These are phyloP conservation scores for Solanum chaucha DNA, from an alignment of 257 asterid species.

Conservation along the genomic window DNA sequence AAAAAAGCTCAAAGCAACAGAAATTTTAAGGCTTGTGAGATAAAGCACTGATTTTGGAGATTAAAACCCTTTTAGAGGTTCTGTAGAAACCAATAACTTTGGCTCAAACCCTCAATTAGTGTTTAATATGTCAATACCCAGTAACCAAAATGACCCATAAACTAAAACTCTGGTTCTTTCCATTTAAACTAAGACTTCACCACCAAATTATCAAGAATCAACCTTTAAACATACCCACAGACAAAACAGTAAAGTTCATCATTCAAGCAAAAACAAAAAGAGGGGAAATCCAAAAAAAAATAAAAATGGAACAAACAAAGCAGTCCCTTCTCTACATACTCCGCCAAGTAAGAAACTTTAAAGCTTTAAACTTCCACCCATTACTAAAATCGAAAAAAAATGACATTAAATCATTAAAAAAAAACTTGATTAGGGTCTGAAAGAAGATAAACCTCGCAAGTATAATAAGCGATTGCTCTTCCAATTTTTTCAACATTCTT, in stretches of 20 bases:
- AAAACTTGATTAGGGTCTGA: background rate
- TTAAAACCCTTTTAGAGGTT: background rate
- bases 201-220: background rate
- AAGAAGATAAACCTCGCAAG: background rate
- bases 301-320: background rate
- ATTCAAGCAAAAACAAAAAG: background rate
- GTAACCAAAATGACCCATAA: background rate
- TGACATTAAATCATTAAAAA: background rate
- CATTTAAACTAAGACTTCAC: background rate
- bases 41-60: background rate
- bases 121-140: background rate
- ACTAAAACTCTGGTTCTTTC: background rate
- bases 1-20: background rate
- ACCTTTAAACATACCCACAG: background rate
- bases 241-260: background rate
- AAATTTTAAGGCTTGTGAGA: background rate
- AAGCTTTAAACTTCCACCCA: background rate
- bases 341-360: background rate
- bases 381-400: background rate
- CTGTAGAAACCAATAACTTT: background rate
- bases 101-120: background rate
- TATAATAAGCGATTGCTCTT: slow-evolving; percentile 1
- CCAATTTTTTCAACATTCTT: slow-evolving; percentile 2
- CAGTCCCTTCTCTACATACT: background rate
- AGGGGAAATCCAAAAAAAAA: background rate